Conservation (phyloP, 495 filamentous ascomycete genomes). For the Melanomma pulvis-pyrius region DNA sequence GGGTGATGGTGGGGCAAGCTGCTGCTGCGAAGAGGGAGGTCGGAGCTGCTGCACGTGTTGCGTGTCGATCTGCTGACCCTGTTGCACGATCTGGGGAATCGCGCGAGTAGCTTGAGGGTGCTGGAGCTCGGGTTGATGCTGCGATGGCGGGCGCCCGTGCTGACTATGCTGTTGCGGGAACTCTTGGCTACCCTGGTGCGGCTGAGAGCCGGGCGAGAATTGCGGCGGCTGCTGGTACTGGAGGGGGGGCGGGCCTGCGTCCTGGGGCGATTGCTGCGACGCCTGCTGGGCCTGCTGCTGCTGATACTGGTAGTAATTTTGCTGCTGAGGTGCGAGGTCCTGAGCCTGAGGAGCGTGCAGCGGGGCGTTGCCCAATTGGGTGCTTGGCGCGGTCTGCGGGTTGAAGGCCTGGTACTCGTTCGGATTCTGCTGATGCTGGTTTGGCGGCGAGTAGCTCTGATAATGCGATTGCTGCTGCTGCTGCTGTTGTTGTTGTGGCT, state of each 20-base stretch:
- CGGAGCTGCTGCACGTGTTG: conserved; percentile 34
- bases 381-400: conserved; percentile 27
- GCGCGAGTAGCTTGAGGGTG: conserved; percentile 27
- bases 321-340: conserved; percentile 28
- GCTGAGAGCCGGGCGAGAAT: conserved; percentile 26
- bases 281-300: conserved; percentile 31
- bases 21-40: conserved; percentile 31
- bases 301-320: conserved; percentile 35
- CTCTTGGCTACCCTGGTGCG: conserved; percentile 36
- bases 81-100: conserved; percentile 33
- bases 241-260: conserved; percentile 10
- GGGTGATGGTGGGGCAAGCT: conserved; percentile 37
- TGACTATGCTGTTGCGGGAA: conserved; percentile 32
- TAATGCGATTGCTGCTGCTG: conserved; percentile 31
- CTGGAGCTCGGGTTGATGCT: conserved; percentile 32
- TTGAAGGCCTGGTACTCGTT: conserved; percentile 38
- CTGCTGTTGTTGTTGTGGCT: conserved; percentile 25
- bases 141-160: conserved; percentile 23
- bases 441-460: conserved; percentile 31
- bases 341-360: conserved; percentile 18
- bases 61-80: conserved; percentile 26
- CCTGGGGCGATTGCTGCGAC: conserved; percentile 28
- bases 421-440: conserved; percentile 23
- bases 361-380: conserved; percentile 21
- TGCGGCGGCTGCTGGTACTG: conserved; percentile 29